Percentiles rank a stretch among this genome's conserved stretches.
phyloP scores from a whole-genome alignment of 2,329 filamentous ascomycete species.

The Sporothrix mexicana region DNA sequence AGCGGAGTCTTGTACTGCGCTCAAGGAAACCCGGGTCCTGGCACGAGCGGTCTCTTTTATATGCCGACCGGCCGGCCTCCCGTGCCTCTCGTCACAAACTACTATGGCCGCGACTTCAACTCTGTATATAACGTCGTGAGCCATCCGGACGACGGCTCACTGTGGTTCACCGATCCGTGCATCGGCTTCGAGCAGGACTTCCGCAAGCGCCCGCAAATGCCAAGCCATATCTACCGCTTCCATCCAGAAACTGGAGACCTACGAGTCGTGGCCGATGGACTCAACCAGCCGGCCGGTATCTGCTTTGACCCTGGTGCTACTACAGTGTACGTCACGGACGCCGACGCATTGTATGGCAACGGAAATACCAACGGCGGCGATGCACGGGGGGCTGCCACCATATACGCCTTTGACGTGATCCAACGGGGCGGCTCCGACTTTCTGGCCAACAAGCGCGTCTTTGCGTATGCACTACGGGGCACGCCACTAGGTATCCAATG shows the following conservation, averaged over 20 bases:
- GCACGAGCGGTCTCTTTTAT: conserved; percentile 48
- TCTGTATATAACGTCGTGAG: conserved; percentile 52
- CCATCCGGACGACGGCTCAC: conserved; percentile 47
- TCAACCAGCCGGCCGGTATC: conserved; percentile 52
- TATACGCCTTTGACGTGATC: conserved; percentile 58
- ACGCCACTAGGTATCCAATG: conserved; percentile 53
- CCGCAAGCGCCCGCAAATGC: conserved; percentile 51
- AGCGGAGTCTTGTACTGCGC: conserved; percentile 40
- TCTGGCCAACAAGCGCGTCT: conserved; percentile 57
- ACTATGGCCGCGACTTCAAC: conserved; percentile 55
- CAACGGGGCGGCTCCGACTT: conserved; percentile 48
- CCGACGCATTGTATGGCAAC: conserved; percentile 41
- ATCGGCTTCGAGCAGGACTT: conserved; percentile 54
- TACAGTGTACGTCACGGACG: conserved; percentile 53
- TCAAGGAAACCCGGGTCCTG: conserved; percentile 37
- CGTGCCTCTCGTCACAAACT: conserved; percentile 49
- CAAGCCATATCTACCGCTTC: conserved; percentile 56
- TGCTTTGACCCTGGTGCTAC: conserved; percentile 48
- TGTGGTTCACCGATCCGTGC: conserved; percentile 59
- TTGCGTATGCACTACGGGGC: conserved; percentile 56
- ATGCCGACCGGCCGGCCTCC: conserved; percentile 46
- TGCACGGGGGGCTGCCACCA: conserved; percentile 45
- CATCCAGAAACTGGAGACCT: conserved; percentile 49
- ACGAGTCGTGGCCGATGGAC: conserved; percentile 55
- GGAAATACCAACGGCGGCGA: conserved; percentile 36